Conservation (phyloP, 106 monocot genomes). For the Agapanthus africanus region DNA sequence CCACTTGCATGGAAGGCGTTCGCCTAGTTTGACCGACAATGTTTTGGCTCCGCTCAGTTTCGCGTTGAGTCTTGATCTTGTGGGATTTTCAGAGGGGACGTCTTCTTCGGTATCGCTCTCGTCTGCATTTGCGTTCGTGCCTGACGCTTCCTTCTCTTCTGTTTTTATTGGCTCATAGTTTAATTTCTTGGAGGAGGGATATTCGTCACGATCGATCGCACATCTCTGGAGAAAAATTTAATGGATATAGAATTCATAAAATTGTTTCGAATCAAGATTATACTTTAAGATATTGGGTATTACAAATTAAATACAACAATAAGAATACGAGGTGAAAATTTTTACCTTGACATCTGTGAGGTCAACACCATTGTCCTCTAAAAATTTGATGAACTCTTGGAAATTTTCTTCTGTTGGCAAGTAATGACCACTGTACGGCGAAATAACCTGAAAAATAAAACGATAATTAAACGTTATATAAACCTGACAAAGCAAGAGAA, state of each 20-base stretch:
- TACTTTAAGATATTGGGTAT: too few relatives aligned
- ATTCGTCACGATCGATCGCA: slow-evolving; percentile 26
- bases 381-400: slow-evolving; percentile 69
- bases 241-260: too few relatives aligned
- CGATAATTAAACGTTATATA: neutral
- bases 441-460: slow-evolving; percentile 12
- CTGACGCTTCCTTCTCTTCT: neutral
- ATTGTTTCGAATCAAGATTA: too few relatives aligned
- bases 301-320: too few relatives aligned
- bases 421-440: slow-evolving; percentile 98
- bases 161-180: neutral
- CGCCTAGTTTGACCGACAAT: neutral
- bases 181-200: slow-evolving; percentile 18
- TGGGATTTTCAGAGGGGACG: slow-evolving; percentile 8
- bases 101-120: slow-evolving; percentile 12
- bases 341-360: slow-evolving; percentile 74
- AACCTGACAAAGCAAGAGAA: neutral
- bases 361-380: slow-evolving; percentile 52
- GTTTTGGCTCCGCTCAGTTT: neutral
- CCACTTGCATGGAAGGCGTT: slow-evolving; percentile 48
- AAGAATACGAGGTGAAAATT: neutral
- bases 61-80: neutral
- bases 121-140: too few relatives aligned
- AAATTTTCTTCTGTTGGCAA: slow-evolving; percentile 93
- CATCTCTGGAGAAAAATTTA: slow-evolving; percentile 41